Percentiles rank a stretch among this genome's conserved stretches.
Evolutionary conservation across 805 yeast genomes (phyloP).

Genomic region (Wickerhamiella bombiphila): DNA sequence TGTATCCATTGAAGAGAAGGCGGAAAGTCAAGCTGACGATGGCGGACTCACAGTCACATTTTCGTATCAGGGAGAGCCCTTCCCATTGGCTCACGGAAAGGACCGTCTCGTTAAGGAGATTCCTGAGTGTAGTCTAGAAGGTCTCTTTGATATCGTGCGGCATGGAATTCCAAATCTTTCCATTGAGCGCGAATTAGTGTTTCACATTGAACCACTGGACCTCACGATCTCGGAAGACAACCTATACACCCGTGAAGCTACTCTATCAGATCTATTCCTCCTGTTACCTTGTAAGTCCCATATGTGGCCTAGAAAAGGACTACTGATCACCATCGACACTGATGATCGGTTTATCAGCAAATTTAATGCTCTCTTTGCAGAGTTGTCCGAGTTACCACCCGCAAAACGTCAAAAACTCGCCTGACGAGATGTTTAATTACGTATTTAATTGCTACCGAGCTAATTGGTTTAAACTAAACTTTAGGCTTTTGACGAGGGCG

Average conservation of each 20-base stretch:
- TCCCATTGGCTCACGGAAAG: too few relatives aligned
- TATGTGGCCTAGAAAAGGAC: not conserved
- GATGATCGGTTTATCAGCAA: slow-evolving; percentile 14
- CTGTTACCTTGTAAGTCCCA: slow-evolving; percentile 5
- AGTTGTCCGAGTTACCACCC: slow-evolving; percentile 9
- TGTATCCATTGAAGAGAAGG: too few relatives aligned
- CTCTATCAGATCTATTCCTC: slow-evolving; percentile 15
- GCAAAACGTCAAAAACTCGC: too few relatives aligned
- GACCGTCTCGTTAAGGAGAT: too few relatives aligned
- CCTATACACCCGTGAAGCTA: slow-evolving; percentile 16
- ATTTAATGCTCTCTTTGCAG: slow-evolving; percentile 12
- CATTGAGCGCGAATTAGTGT: slow-evolving; percentile 11
- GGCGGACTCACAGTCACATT: too few relatives aligned
- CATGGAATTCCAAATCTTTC: slow-evolving; percentile 6
- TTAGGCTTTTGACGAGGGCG: not conserved
- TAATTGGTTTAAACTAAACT: not conserved
- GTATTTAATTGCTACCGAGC: too few relatives aligned
- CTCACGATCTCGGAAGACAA: slow-evolving; percentile 20
- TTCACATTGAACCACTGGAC: slow-evolving; percentile 15
- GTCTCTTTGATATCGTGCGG: slow-evolving; percentile 8
- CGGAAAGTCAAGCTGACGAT: too few relatives aligned
- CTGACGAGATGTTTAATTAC: too few relatives aligned
- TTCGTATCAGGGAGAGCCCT: too few relatives aligned
- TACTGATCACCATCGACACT: slow-evolving; percentile 7
- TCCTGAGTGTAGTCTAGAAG: too few relatives aligned